Percentiles rank a stretch among this genome's conserved stretches.
Conservation (phyloP, 2,329 filamentous ascomycete species). For the Venturia oleaginea region DNA sequence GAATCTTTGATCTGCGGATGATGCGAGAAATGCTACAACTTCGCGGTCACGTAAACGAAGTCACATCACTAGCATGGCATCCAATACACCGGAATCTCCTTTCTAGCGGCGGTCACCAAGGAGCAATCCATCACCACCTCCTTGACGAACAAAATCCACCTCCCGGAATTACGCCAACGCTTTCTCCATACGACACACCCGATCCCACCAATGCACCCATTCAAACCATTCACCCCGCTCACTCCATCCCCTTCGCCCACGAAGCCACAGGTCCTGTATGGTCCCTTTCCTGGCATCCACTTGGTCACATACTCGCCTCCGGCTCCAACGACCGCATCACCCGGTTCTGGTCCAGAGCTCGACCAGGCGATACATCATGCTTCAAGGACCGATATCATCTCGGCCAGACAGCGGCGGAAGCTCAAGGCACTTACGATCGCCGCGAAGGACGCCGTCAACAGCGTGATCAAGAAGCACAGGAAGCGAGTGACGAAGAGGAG, state of each 20-base stretch:
- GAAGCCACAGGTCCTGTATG: conserved; percentile 76
- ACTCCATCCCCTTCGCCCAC: conserved; percentile 79
- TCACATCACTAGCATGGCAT: conserved; percentile 88
- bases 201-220: conserved; percentile 72
- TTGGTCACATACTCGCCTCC: conserved; percentile 89
- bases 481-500: conserved; percentile 87
- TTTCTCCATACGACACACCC: conserved; percentile 76
- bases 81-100: conserved; percentile 83
- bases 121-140: conserved; percentile 87
- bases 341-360: conserved; percentile 86
- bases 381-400: conserved; percentile 92
- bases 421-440: conserved; percentile 87
- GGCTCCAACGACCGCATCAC: conserved; percentile 96
- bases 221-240: conserved; percentile 87
- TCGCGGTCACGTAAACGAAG: conserved; percentile 91
- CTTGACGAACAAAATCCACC: conserved; percentile 89
- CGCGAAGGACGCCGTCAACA: conserved; percentile 68
- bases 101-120: conserved; percentile 83
- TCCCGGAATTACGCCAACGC: conserved; percentile 56
- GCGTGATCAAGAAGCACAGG: conserved; percentile 88
- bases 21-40: conserved; percentile 95
- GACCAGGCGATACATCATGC: conserved; percentile 78
- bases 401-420: conserved; percentile 85
- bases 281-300: conserved; percentile 95
- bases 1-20: conserved; percentile 92